Percentiles rank a stretch among this genome's conserved stretches.
Evolutionary conservation across 1,284 basidiomycete genomes (phyloP).

Genomic region (Sporisorium exsertum): DNA sequence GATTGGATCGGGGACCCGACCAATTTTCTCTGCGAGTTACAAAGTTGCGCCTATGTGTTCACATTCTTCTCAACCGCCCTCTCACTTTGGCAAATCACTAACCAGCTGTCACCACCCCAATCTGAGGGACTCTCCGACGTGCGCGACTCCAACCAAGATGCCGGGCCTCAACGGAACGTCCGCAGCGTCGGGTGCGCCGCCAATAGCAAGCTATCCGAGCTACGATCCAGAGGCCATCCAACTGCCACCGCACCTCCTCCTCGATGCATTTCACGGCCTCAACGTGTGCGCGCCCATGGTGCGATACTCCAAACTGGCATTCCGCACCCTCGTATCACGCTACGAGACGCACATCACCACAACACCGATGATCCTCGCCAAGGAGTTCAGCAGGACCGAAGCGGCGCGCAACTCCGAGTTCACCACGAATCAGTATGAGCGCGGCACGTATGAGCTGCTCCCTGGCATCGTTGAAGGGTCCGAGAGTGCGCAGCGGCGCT

Average conservation of each 20-base stretch:
- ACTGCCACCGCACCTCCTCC: slow-evolving; percentile 52
- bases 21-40: not conserved
- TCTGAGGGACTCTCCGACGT: not conserved
- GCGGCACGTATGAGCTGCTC: slow-evolving; percentile 73
- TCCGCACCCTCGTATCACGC: slow-evolving; percentile 73
- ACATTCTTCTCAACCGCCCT: not conserved
- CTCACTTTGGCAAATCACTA: not conserved
- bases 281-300: slow-evolving; percentile 73
- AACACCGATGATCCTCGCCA: slow-evolving; percentile 76
- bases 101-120: not conserved
- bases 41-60: not conserved
- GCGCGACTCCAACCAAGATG: not conserved
- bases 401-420: slow-evolving; percentile 74
- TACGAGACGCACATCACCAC: slow-evolving; percentile 75
- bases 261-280: slow-evolving; percentile 52
- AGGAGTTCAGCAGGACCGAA: slow-evolving; percentile 74
- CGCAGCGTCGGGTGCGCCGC: not conserved
- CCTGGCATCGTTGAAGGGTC: slow-evolving; percentile 52
- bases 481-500: slow-evolving; percentile 20
- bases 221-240: slow-evolving; percentile 31
- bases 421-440: slow-evolving; percentile 72
- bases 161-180: slow-evolving; percentile 1
- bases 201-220: slow-evolving; percentile 16
- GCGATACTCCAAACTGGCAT: slow-evolving; percentile 75
- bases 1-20: not conserved